Evolutionary conservation across 805 yeast species (phyloP).

Genomic region (Diddensiella caesifluorescens): DNA sequence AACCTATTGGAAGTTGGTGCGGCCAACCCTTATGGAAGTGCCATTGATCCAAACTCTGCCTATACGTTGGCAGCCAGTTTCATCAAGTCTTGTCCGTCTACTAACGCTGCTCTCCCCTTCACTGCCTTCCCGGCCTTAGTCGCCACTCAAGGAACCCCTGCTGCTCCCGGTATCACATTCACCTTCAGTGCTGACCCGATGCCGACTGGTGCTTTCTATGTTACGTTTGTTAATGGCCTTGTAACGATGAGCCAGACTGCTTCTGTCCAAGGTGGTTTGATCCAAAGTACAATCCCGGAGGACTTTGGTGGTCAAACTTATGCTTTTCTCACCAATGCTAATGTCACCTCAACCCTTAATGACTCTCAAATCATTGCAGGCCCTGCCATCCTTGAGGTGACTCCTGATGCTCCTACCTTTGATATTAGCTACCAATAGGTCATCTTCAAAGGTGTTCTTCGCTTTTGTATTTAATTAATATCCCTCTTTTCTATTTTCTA

Average conservation of each 20-base stretch:
- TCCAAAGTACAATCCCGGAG: conserved; percentile 6
- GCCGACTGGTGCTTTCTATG: conserved; percentile 5
- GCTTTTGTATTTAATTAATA: too few relatives aligned
- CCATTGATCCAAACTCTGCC: conserved; percentile 5
- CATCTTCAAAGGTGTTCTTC: too few relatives aligned
- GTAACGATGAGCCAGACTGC: not conserved
- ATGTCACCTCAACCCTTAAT: not conserved
- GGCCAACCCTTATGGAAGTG: conserved; percentile 7
- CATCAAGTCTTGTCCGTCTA: conserved; percentile 8
- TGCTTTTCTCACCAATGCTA: conserved; percentile 10
- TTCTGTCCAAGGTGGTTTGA: conserved; percentile 3
- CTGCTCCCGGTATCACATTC: conserved; percentile 10
- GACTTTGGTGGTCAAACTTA: conserved; percentile 10
- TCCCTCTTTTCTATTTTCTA: too few relatives aligned
- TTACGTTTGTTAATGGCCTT: conserved; percentile 11
- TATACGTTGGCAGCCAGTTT: conserved; percentile 9
- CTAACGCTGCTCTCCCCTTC: conserved; percentile 10
- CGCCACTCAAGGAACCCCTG: conserved; percentile 8
- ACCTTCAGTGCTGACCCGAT: conserved; percentile 5
- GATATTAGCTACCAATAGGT: not conserved
- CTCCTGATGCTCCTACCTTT: conserved; percentile 8
- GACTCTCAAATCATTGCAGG: conserved; percentile 7
- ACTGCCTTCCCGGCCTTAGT: conserved; percentile 5
- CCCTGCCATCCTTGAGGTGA: conserved; percentile 12
- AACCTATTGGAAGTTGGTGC: conserved; percentile 5